Evolutionary conservation across 2,329 filamentous ascomycete species (phyloP), one percentile per base, ranked within the genome.

Genomic region (Diatrype stigma): DNA sequence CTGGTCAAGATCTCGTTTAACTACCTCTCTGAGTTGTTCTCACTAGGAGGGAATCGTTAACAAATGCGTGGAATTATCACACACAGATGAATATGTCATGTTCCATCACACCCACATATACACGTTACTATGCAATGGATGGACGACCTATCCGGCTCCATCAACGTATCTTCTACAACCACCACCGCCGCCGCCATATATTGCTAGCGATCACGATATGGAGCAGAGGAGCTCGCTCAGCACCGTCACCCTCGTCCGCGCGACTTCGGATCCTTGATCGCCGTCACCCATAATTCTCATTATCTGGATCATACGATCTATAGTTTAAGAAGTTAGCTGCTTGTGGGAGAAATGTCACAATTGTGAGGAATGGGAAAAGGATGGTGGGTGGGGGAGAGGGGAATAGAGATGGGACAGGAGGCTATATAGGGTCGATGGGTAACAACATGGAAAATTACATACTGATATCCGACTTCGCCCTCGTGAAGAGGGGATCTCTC

Each of bases 241-340:
- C 16, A 85, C 81, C 53, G 77, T 73, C 19, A 85, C 77, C 55
- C 83, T 73, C 6, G 82, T 84, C 56, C 74, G 70, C 3, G 82
- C 81, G 16, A 85, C 79, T 22, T 82, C 77, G 12, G 79, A 81
- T 1, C 80, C 80, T 45, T 81, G 67, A 22, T 78, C 74, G 8
- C 76, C 74, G 32, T 78, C 76, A 22, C 76, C 75, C 74, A 84
- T 84, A 16, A 73, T 60, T 50, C 79, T 73, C 79, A 86, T 79
- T 46, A 86, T 85, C 49, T 84, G 74, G 26, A 86, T 79, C 82
- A 86, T 85, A 53, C 76, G 74, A 40, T 73, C 80, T 84, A 12
- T n/a, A 26, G 7, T 48, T 50, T 60, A 30, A 59, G 51, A 14
- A 49, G n/a, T 30, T 30, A 30, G 26, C 26, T 30, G 26, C 26